These are phyloP conservation scores for Nakataea oryzae DNA, from an alignment of 2,329 filamentous ascomycete species.

Conservation along the genomic window DNA sequence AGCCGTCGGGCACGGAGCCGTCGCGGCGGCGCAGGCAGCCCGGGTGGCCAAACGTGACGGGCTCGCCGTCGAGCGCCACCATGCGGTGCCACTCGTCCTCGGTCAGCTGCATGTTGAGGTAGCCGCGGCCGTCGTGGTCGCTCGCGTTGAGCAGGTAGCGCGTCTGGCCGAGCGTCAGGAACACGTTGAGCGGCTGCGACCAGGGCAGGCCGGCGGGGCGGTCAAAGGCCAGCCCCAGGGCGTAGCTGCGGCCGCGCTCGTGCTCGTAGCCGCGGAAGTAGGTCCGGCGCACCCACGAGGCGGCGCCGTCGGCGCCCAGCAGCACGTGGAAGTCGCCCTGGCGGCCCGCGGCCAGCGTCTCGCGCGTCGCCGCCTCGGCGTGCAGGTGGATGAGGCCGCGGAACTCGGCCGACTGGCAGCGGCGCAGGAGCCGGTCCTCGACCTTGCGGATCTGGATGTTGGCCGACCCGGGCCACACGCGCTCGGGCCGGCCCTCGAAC, in stretches of 20 bases:
- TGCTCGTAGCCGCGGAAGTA: conserved; percentile 23
- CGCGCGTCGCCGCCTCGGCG: conserved; percentile 17
- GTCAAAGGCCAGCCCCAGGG: conserved; percentile 22
- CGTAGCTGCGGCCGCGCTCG: conserved; percentile 21
- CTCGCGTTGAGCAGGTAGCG: conserved; percentile 24
- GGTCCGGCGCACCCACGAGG: conserved; percentile 21
- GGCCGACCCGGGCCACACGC: conserved; percentile 23
- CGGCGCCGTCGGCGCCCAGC: conserved; percentile 23
- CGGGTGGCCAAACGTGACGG: conserved; percentile 21
- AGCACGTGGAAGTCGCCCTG: conserved; percentile 24
- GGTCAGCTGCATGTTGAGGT: conserved; percentile 25
- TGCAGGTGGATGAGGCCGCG: conserved; percentile 19
- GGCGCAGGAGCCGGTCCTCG: conserved; percentile 22
- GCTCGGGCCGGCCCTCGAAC: conserved; percentile 20
- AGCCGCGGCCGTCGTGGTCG: conserved; percentile 20
- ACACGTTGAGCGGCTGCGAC: conserved; percentile 23
- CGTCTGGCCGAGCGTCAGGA: conserved; percentile 24
- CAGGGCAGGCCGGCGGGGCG: conserved; percentile 20
- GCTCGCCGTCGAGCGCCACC: conserved; percentile 18
- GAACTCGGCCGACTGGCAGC: conserved; percentile 21
- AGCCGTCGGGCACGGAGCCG: conserved; percentile 19
- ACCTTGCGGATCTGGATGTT: conserved; percentile 27
- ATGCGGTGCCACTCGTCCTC: conserved; percentile 24
- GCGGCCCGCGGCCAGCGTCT: conserved; percentile 15
- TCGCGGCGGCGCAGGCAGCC: conserved; percentile 17